These are phyloP conservation scores for Gymnopus androsaceus DNA, from an alignment of 1,284 basidiomycete genomes.

Conservation along the genomic window DNA sequence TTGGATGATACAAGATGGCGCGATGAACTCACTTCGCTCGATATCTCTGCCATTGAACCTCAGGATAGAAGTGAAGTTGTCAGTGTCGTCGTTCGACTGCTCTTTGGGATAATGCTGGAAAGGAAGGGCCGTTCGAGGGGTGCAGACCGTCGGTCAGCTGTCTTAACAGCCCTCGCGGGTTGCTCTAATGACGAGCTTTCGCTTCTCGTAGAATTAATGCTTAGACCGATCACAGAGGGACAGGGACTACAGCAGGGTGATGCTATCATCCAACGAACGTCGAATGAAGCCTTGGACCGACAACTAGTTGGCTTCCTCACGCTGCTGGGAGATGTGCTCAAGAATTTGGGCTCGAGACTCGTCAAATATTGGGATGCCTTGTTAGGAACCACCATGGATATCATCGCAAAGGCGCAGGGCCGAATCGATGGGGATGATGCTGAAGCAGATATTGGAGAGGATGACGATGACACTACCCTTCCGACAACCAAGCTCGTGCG, in stretches of 20 bases:
- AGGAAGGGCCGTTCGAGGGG: conserved; percentile 72
- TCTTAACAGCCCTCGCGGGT: conserved; percentile 73
- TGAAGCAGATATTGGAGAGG: conserved; percentile 39
- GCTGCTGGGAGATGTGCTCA: conserved; percentile 83
- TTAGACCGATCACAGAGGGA: conserved; percentile 66
- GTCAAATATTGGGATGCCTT: conserved; percentile 73
- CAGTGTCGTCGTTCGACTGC: conserved; percentile 74
- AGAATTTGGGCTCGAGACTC: conserved; percentile 76
- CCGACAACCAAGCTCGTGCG: conserved; percentile 50
- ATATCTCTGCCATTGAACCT: conserved; percentile 64
- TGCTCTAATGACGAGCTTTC: conserved; percentile 77
- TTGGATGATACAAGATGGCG: conserved; percentile 89
- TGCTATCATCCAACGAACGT: conserved; percentile 34
- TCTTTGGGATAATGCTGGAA: conserved; percentile 92
- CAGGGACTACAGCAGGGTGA: conserved; percentile 23
- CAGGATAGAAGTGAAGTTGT: conserved; percentile 72
- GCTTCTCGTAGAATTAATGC: conserved; percentile 87
- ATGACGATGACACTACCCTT: conserved; percentile 38
- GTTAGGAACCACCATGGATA: conserved; percentile 64
- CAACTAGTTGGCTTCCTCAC: conserved; percentile 85
- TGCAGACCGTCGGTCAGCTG: conserved; percentile 76
- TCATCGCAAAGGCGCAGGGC: conserved; percentile 68
- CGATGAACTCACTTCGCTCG: conserved; percentile 81
- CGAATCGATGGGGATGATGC: conserved; percentile 39
- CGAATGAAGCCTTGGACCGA: conserved; percentile 52